Evolutionary conservation across 2,329 filamentous ascomycete genomes (phyloP).

Genomic region (Chaetomium olivaceum): DNA sequence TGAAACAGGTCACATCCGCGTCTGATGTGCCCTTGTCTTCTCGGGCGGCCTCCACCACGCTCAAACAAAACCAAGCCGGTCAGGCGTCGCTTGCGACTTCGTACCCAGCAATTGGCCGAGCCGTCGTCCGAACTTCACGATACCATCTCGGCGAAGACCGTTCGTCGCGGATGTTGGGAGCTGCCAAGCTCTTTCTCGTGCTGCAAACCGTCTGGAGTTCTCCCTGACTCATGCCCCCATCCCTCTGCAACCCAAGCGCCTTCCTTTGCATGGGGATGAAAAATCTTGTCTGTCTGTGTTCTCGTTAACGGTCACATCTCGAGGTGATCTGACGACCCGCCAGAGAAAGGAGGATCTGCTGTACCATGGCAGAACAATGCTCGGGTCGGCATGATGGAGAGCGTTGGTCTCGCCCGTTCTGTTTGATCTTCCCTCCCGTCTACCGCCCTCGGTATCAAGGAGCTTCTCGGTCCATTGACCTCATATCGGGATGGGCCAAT

Average conservation of each 20-base stretch:
- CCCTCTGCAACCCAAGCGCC: not conserved
- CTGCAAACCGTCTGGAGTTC: not conserved
- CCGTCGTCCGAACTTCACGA: conserved; percentile 10
- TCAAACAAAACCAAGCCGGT: conserved; percentile 23
- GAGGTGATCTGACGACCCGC: not conserved
- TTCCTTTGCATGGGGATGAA: not conserved
- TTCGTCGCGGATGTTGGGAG: not conserved
- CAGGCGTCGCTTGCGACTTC: not conserved
- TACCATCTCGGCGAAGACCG: conserved; percentile 4
- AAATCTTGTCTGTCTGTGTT: not conserved
- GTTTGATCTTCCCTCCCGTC: conserved; percentile 31
- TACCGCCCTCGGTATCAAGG: conserved; percentile 20
- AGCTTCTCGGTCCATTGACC: conserved; percentile 9
- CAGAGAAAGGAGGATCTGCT: not conserved
- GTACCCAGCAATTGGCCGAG: conserved; percentile 13
- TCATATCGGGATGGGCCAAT: conserved; percentile 8
- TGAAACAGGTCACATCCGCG: conserved; percentile 27
- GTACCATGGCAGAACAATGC: not conserved
- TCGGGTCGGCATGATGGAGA: not conserved
- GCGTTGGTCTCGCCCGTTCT: conserved; percentile 6
- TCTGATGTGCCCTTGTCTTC: conserved; percentile 27
- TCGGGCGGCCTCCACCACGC: conserved; percentile 25
- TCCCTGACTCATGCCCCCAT: conserved; percentile 14
- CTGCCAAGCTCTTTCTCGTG: not conserved
- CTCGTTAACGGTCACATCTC: not conserved